Base-by-base conservation (phyloP, 768 basidiomycete genomes). In the Boletus fagicola region DNA sequence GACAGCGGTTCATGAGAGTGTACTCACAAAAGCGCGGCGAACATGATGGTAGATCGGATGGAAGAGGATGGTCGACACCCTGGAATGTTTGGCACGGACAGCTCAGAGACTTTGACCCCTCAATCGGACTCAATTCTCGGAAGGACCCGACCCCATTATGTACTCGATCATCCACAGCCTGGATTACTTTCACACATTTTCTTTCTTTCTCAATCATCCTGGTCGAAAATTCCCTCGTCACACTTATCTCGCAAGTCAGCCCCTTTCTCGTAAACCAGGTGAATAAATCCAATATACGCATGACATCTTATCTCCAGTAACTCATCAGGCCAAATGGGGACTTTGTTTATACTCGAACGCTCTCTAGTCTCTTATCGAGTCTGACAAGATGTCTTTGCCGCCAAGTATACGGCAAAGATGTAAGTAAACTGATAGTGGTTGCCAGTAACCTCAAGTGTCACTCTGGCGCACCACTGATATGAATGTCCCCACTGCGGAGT, bases 11-110 rank as follows among this genome's bases (percentile, higher is more conserved):
- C 28, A 39, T 7, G 50, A 10, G 31, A 49, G 15, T 7, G 22
- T 36, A 85, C 90, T 83, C 71, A 91, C 90, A 88, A 88, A 66
- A 90, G 85, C 56, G 86, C 83, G 56, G 87, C 83, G 76, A 92
- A 90, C 90, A 92, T 91, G 76, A 90, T 91, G 76, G 71, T 78
- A 57, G 70, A 71, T 33, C 28, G 12, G n/a, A 46, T 44, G 51
- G 46, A 49, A 60, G 55, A 26, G 36, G 28, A 33, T 43, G 40
- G 45, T 38, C 30, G 28, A 31, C 28, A 10, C 1, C 30, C 33
- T 13, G 6, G 24, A 33, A 35, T 20, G 48, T 35, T 30, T 39
- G 30, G 42, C 20, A 42, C n/a, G 22, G 18, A 18, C 16, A 8
- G 26, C 26, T 13, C 42, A 38, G 39, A 40, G 20, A 43, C 22